These are phyloP conservation scores for Aspergillus cavernicola DNA, from an alignment of 495 filamentous ascomycete genomes.

Conservation along the genomic window DNA sequence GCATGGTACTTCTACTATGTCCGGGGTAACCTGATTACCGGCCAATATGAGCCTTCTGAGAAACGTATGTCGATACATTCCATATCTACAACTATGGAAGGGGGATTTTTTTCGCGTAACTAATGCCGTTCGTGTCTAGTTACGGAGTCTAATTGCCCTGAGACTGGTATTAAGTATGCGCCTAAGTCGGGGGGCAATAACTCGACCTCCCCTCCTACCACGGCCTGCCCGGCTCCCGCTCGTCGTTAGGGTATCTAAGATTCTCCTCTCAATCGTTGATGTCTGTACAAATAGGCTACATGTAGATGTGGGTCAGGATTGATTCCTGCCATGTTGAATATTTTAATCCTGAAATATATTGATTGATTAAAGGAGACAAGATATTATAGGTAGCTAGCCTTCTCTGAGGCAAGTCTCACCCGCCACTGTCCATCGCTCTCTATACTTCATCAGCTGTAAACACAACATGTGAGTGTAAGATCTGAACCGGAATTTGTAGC, in stretches of 20 bases:
- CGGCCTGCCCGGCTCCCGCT: not conserved
- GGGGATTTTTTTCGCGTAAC: not conserved
- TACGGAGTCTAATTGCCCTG: constrained; percentile 51
- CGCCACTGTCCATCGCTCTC: too few species aligned
- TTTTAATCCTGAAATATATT: too few species aligned
- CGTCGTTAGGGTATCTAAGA: too few species aligned
- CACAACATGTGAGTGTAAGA: too few species aligned
- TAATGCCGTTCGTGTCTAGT: constrained; percentile 27
- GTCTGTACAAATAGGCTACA: too few species aligned
- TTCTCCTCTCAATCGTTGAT: too few species aligned
- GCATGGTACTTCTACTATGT: constrained; percentile 78
- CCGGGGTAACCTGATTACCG: constrained; percentile 64
- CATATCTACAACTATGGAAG: not conserved
- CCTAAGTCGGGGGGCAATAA: constrained; percentile 38
- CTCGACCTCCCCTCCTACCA: not conserved
- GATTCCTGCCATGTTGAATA: too few species aligned
- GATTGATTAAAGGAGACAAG: too few species aligned
- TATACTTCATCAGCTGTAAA: not conserved
- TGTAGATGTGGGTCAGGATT: too few species aligned
- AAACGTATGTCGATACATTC: constrained; percentile 30
- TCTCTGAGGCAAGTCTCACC: too few species aligned
- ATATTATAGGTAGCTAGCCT: too few species aligned
- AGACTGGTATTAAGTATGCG: constrained; percentile 56
- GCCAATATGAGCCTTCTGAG: constrained; percentile 57
- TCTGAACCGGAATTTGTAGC: not conserved